Conservation (phyloP, 2,329 filamentous ascomycete species). For the Exophiala bonariae region DNA sequence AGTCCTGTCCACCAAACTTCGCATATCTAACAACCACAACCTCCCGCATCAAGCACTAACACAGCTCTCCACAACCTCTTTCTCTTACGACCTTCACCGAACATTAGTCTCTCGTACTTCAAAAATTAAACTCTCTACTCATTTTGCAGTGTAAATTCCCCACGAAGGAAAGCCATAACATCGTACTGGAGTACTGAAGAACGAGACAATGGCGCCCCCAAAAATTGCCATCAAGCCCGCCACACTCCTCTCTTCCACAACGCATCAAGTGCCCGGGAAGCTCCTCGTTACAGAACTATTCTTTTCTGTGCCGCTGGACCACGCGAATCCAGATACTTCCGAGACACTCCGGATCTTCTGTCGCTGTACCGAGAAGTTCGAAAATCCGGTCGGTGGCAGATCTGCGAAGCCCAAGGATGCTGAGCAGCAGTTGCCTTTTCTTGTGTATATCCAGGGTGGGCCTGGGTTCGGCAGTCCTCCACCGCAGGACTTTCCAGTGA, state of each 20-base stretch:
- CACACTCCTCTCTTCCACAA: conserved; percentile 3
- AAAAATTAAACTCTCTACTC: too few species aligned
- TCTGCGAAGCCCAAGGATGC: not conserved
- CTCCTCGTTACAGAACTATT: conserved; percentile 77
- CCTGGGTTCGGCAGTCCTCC: conserved; percentile 75
- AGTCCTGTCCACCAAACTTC: too few species aligned
- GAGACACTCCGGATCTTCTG: conserved; percentile 74
- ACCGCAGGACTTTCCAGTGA: conserved; percentile 69
- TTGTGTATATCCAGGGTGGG: conserved; percentile 79
- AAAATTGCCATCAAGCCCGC: conserved; percentile 6
- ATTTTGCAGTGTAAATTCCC: too few species aligned
- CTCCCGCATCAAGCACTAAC: too few species aligned
- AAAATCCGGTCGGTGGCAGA: conserved; percentile 56
- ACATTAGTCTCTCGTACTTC: too few species aligned
- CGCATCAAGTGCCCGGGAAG: conserved; percentile 52
- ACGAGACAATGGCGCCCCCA: too few species aligned
- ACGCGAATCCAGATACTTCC: conserved; percentile 57
- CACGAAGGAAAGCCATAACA: too few species aligned
- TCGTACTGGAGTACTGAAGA: too few species aligned
- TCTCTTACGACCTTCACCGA: too few species aligned
- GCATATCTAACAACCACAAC: too few species aligned
- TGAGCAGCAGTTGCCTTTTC: conserved; percentile 55
- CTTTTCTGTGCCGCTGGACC: conserved; percentile 83
- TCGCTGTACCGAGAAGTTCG: conserved; percentile 67
- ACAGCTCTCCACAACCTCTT: too few species aligned